A percentile compares a stretch with the other conserved stretches of the same genome.
These are phyloP conservation scores for Trichoderma lentiforme DNA, from an alignment of 2,329 filamentous ascomycete species.

Conservation along the genomic window DNA sequence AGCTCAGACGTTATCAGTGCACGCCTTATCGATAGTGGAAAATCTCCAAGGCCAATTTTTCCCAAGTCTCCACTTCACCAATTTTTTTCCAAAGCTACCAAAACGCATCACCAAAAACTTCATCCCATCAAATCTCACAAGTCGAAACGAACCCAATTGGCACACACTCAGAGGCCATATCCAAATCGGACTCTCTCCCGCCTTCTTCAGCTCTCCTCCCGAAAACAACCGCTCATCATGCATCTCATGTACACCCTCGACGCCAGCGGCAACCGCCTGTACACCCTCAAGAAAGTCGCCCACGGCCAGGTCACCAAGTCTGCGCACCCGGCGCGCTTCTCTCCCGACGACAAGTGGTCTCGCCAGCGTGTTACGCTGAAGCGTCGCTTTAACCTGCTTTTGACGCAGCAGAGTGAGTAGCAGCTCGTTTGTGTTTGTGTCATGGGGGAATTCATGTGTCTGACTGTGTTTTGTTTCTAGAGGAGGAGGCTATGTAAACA, in stretches of 20 bases:
- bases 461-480: not conserved
- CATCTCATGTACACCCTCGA: constrained; percentile 82
- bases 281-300: constrained; percentile 90
- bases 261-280: constrained; percentile 77
- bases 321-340: constrained; percentile 93
- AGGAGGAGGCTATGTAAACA: constrained; percentile 18
- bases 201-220: no score
- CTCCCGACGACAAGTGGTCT: constrained; percentile 98
- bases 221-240: constrained; percentile 37
- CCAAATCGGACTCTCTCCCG: not conserved
- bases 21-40: constrained; percentile 11
- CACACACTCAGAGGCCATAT: not conserved
- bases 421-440: not conserved
- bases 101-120: constrained; percentile 16
- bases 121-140: constrained; percentile 5
- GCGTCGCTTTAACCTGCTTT: constrained; percentile 83
- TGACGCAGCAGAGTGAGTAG: constrained; percentile 68
- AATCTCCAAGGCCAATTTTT: not conserved
- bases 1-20: not conserved
- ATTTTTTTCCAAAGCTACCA: constrained; percentile 11
- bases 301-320: constrained; percentile 88
- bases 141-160: not conserved
- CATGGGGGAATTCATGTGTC: not conserved
- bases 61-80: constrained; percentile 1
- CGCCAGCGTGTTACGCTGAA: constrained; percentile 93